Percentiles rank a stretch among this genome's conserved stretches.
Conservation (phyloP, 345 rosid genomes). For the Draba incana region DNA sequence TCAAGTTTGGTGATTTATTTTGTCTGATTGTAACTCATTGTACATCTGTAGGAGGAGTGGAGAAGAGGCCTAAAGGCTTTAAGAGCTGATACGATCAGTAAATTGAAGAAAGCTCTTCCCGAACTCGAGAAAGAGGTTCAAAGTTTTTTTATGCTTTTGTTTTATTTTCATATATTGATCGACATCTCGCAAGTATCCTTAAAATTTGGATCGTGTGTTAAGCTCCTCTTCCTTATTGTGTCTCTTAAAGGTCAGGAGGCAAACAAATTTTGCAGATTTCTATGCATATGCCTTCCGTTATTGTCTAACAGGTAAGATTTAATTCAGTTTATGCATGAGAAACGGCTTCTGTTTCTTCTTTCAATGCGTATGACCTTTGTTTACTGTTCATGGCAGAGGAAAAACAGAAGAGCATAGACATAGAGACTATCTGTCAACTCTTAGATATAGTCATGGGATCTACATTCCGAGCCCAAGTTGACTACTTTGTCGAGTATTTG, state of each 20-base stretch:
- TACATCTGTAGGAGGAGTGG: slow-evolving; percentile 80
- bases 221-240: slow-evolving; percentile 19
- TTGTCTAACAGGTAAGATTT: slow-evolving; percentile 77
- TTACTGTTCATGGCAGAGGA: slow-evolving; percentile 64
- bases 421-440: slow-evolving; percentile 85
- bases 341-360: neutral
- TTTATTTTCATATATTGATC: neutral
- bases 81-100: slow-evolving; percentile 64
- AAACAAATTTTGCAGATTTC: slow-evolving; percentile 75
- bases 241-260: slow-evolving; percentile 64
- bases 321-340: neutral
- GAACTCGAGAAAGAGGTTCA: slow-evolving; percentile 87
- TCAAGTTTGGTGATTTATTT: neutral
- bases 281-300: slow-evolving; percentile 84
- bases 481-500: slow-evolving; percentile 59
- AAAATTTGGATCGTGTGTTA: slow-evolving; percentile 3
- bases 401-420: slow-evolving; percentile 85
- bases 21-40: neutral
- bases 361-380: slow-evolving; percentile 6
- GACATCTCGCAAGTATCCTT: slow-evolving; percentile 11
- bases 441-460: slow-evolving; percentile 81
- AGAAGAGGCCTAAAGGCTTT: slow-evolving; percentile 74
- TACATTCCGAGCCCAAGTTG: slow-evolving; percentile 71
- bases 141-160: slow-evolving; percentile 13
- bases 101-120: slow-evolving; percentile 76